A percentile compares a stretch with the other conserved stretches of the same genome.
These are phyloP conservation scores for Begonia fuchsioides DNA, from an alignment of 306 rosid genomes.

Conservation along the genomic window DNA sequence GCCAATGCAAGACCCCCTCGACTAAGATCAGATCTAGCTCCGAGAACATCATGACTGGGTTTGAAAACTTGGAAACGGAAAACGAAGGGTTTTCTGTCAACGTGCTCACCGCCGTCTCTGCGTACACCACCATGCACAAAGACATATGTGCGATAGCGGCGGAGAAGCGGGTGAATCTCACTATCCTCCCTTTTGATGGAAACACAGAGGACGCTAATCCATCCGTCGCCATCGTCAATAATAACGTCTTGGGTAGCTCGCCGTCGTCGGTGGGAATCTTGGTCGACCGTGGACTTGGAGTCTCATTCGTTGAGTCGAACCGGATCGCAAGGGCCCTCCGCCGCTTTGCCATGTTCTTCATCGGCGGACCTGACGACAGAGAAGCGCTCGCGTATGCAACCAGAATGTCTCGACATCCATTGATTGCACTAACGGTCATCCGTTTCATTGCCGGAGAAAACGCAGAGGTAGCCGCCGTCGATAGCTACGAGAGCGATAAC, in stretches of 20 bases:
- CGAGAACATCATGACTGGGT: slow-evolving; percentile 3
- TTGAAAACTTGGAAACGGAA: slow-evolving; percentile 10
- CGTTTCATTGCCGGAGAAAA: slow-evolving; percentile 19
- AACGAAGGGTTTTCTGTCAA: slow-evolving; percentile 11
- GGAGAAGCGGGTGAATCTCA: slow-evolving; percentile 20
- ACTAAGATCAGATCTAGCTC: not conserved
- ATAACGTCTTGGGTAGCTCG: slow-evolving; percentile 18
- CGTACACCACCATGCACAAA: slow-evolving; percentile 28
- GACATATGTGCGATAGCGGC: slow-evolving; percentile 28
- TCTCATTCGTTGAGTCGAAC: slow-evolving; percentile 1
- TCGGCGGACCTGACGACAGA: slow-evolving; percentile 43
- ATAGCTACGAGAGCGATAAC: slow-evolving; percentile 1
- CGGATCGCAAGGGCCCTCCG: not conserved
- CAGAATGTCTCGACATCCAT: slow-evolving; percentile 35
- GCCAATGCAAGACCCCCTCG: slow-evolving; percentile 11
- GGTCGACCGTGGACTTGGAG: slow-evolving; percentile 19
- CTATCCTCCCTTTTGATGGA: slow-evolving; percentile 23
- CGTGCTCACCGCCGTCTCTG: slow-evolving; percentile 22
- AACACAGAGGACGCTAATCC: slow-evolving; percentile 15
- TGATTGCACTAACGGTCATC: slow-evolving; percentile 15
- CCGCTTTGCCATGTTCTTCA: slow-evolving; percentile 19
- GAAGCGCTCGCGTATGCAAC: slow-evolving; percentile 45
- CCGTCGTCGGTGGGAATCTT: slow-evolving; percentile 18
- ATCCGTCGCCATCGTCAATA: slow-evolving; percentile 13
- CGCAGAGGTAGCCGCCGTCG: slow-evolving; percentile 1